Evolutionary conservation across 176 grass and related monocot genomes (phyloP).

Genomic region (Pontederia paniculata): DNA sequence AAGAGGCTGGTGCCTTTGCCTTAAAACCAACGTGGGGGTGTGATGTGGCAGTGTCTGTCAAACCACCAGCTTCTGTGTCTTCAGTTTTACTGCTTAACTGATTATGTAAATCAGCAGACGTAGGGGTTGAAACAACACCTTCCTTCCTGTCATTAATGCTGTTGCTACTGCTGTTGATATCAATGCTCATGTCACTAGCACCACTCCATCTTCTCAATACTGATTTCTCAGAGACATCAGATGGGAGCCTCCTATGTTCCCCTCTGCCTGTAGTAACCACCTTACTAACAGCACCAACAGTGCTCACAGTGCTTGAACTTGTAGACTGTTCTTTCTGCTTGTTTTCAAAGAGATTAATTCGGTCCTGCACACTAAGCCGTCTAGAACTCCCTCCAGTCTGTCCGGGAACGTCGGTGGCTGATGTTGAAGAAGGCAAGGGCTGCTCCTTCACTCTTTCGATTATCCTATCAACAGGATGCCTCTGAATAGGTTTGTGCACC

Average conservation of each 20-base stretch:
- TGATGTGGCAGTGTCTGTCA: slow-evolving; percentile 41
- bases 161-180: slow-evolving; percentile 50
- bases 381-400: slow-evolving; percentile 34
- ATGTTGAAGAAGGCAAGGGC: slow-evolving; percentile 23
- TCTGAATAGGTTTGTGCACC: slow-evolving; percentile 3
- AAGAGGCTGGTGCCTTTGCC: slow-evolving; percentile 17
- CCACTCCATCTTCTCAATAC: slow-evolving; percentile 86
- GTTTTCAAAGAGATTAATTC: slow-evolving; percentile 89
- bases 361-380: slow-evolving; percentile 89
- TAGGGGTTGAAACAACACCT: slow-evolving; percentile 45
- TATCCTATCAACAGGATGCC: slow-evolving; percentile 2
- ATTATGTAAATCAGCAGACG: slow-evolving; percentile 37
- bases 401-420: background rate
- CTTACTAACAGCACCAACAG: slow-evolving; percentile 34
- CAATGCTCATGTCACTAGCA: slow-evolving; percentile 99
- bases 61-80: slow-evolving; percentile 20
- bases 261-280: slow-evolving; percentile 58
- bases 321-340: slow-evolving; percentile 71
- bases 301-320: slow-evolving; percentile 45
- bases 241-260: slow-evolving; percentile 83
- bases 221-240: slow-evolving; percentile 73
- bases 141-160: slow-evolving; percentile 58
- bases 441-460: slow-evolving; percentile 46
- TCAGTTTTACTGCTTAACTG: slow-evolving; percentile 40
- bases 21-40: slow-evolving; percentile 32